Conservation (phyloP, 306 rosid genomes). For the Sophora flavescens region DNA sequence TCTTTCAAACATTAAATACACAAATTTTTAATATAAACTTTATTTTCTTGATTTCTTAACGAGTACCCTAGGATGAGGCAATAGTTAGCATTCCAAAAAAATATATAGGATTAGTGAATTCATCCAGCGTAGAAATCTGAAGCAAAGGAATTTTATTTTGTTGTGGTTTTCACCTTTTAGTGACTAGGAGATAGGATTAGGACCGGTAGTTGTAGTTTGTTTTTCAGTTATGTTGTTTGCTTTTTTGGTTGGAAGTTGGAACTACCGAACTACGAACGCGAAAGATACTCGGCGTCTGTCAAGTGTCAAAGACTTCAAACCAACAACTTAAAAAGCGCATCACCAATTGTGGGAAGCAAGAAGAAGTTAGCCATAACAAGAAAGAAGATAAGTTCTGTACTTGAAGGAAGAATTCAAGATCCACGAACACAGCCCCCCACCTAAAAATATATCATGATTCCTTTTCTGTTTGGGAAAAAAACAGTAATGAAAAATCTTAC, state of each 20-base stretch:
- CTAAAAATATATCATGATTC: no score
- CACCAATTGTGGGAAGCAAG: background rate
- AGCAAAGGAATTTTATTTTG: background rate
- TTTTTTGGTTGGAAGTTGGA: conserved; percentile 19
- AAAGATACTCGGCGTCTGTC: conserved; percentile 37
- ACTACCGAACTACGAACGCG: background rate
- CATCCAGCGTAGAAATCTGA: no score
- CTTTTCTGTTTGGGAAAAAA: no score
- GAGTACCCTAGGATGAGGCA: no score
- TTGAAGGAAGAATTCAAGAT: background rate
- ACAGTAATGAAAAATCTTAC: no score
- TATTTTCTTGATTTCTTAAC: no score
- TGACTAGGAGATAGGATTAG: background rate
- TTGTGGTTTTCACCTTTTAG: background rate
- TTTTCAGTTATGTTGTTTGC: conserved; percentile 31
- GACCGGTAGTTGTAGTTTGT: conserved; percentile 4
- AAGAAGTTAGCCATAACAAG: background rate
- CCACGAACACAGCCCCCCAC: background rate
- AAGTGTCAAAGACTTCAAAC: conserved; percentile 5
- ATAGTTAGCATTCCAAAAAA: no score
- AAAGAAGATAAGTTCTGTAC: background rate
- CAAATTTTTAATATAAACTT: no score
- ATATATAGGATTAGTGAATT: background rate
- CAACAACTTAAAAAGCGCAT: conserved; percentile 1
- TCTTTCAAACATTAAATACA: no score